Evolutionary conservation across 202 grass and related monocot species (phyloP), one percentile per base, ranked within the genome.

Genomic region (Alloteropsis angusta): DNA sequence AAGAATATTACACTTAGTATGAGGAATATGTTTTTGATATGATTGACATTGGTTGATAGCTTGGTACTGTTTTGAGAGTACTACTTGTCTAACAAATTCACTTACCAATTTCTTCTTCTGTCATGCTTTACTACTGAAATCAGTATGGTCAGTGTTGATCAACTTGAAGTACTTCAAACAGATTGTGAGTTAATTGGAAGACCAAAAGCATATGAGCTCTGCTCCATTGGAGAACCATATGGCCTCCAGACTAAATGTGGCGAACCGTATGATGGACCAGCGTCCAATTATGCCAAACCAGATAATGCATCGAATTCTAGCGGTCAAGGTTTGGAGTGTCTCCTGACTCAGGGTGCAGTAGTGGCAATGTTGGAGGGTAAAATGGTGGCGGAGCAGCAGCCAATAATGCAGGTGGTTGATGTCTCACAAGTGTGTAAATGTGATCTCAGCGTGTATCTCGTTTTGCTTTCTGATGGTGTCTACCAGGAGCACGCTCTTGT

Each of bases 91-190:
- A 46, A 26, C 13, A 7, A 28, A 46, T 68, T 68, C 21, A 44
- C 41, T 44, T 55, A 55, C 49, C 18, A 39, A 13, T 16, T 2
- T 9, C 38, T 38, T 57, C 22, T 16, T 48, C 2, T 61, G 62
- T 26, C 19, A 83, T 77, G 58, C 3, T 46, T 46, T 76, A 28
- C 36, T 34, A 15, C 64, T 67, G 64, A 39, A 23, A 25, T 52
- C 81, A 93, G 90, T 82, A 89, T 89, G 61, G 71, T 89, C 42
- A 87, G 84, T 9, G 60, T 93, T 43, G 79, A 79, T 38, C 46
- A 82, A 60, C 58, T 93, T 41, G 35, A 85, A 48, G 47, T 89
- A n/a, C 60, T 93, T 22, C 72, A 80, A 48, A 83, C 50, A 17
- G 67, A 55, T 22, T 86, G 65, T 68, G 74, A 65, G 6, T 3